Conservation (phyloP, 352 stramenopile genomes). For the Thalassiosira mediterranea region DNA sequence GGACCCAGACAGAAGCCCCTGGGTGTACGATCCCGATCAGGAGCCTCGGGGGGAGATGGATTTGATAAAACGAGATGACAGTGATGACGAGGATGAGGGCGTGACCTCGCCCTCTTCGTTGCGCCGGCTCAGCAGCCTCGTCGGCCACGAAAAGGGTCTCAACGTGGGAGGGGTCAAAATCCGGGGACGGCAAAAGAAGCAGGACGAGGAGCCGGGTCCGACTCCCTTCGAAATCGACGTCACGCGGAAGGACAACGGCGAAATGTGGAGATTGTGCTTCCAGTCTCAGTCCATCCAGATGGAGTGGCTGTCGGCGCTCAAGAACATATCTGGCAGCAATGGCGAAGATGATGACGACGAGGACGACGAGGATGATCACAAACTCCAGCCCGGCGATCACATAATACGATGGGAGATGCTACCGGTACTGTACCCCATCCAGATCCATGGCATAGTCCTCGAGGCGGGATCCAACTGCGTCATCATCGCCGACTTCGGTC, state of each 20-base stretch:
- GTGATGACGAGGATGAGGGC: conserved; percentile 8
- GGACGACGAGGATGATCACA: conserved; percentile 22
- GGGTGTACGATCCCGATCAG: conserved; percentile 39
- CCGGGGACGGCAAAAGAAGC: conserved; percentile 10
- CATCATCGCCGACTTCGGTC: conserved; percentile 59
- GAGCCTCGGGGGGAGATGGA: conserved; percentile 47
- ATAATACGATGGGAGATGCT: conserved; percentile 63
- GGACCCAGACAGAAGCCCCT: conserved; percentile 33
- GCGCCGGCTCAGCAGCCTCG: conserved; percentile 27
- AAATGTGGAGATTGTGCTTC: conserved; percentile 53
- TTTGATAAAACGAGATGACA: conserved; percentile 7
- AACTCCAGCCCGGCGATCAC: conserved; percentile 58
- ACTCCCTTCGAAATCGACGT: conserved; percentile 52
- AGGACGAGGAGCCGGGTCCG: conserved; percentile 28
- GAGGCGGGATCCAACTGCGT: conserved; percentile 50
- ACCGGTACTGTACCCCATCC: conserved; percentile 57
- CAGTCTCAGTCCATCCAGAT: conserved; percentile 29
- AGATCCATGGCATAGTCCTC: conserved; percentile 69
- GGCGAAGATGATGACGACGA: conserved; percentile 8
- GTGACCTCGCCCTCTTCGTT: not conserved
- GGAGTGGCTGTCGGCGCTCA: conserved; percentile 35
- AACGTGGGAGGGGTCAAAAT: conserved; percentile 28
- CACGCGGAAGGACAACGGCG: conserved; percentile 33
- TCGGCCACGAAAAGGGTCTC: conserved; percentile 19
- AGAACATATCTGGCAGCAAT: conserved; percentile 1